Percentiles rank a stretch among this genome's conserved stretches.
Conservation (phyloP, 441 rosid genomes). For the Gossypium trilobum region DNA sequence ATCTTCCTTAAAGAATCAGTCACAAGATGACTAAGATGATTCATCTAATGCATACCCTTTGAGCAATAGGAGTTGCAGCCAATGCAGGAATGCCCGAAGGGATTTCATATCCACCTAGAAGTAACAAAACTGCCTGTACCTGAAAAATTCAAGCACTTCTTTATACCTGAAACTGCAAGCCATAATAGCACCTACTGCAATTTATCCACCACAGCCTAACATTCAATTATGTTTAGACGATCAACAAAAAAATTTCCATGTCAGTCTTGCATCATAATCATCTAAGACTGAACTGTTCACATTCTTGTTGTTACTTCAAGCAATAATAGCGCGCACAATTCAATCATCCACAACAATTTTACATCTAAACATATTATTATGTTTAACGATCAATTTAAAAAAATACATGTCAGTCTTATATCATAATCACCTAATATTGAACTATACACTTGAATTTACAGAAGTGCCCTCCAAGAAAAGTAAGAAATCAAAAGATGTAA, state of each 20-base stretch:
- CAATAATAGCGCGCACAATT: too few relatives aligned
- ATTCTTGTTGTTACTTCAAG: too few relatives aligned
- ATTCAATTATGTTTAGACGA: not conserved
- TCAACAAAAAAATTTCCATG: too few relatives aligned
- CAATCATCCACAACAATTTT: too few relatives aligned
- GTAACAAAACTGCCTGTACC: conserved; percentile 29
- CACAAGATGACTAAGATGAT: not conserved
- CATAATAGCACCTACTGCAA: not conserved
- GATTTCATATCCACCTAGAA: conserved; percentile 26
- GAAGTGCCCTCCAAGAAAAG: not conserved
- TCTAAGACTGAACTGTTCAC: too few relatives aligned
- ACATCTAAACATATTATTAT: not conserved
- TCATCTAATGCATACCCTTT: conserved; percentile 12
- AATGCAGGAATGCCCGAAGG: conserved; percentile 23
- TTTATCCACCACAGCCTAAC: not conserved
- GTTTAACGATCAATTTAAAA: not conserved
- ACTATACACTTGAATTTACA: not conserved
- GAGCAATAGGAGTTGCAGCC: conserved; percentile 19
- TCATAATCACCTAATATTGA: not conserved
- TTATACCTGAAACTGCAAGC: not conserved
- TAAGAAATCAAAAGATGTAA: not conserved
- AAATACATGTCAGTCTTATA: not conserved
- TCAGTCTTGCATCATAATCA: too few relatives aligned
- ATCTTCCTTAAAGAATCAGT: not conserved
- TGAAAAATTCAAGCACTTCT: conserved; percentile 1